These are phyloP conservation scores for Moniliella sp. DNA, from an alignment of 1,284 basidiomycete species.

Conservation along the genomic window DNA sequence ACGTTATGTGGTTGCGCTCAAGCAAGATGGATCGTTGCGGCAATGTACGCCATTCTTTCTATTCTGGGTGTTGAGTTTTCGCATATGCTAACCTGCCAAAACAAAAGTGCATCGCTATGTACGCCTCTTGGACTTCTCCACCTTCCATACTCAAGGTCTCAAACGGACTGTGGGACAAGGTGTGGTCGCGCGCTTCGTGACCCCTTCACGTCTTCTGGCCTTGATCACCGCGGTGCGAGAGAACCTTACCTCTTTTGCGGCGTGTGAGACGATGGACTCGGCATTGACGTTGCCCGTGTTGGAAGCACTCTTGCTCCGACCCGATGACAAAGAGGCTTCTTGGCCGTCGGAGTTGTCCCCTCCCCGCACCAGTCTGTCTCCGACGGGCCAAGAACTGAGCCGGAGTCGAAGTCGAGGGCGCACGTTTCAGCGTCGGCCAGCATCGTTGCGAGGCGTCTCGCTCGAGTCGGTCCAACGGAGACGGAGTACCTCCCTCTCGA, in stretches of 20 bases:
- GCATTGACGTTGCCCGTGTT: conserved; percentile 24
- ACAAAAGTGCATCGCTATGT: conserved; percentile 14
- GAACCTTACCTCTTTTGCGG: conserved; percentile 25
- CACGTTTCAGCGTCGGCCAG: neutral
- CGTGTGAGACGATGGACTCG: conserved; percentile 29
- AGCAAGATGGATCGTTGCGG: neutral
- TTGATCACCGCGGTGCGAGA: conserved; percentile 19
- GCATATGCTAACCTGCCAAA: too few relatives aligned
- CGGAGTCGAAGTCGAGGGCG: neutral
- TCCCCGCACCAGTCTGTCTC: too few relatives aligned
- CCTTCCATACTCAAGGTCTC: conserved; percentile 83
- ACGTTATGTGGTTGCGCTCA: conserved; percentile 3
- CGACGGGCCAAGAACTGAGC: neutral
- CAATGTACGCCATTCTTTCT: neutral
- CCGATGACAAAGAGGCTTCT: neutral
- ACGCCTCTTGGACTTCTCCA: conserved; percentile 46
- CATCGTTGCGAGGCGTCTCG: too few relatives aligned
- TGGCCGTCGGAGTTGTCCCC: too few relatives aligned
- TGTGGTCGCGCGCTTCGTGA: conserved; percentile 71
- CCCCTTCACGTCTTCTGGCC: conserved; percentile 50
- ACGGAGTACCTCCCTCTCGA: too few relatives aligned
- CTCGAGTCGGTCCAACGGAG: too few relatives aligned
- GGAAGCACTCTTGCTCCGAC: conserved; percentile 12
- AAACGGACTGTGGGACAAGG: conserved; percentile 73
- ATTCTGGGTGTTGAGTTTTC: neutral